Evolutionary conservation across 2,329 filamentous ascomycete species (phyloP).

Genomic region (Bipolaris gigantea): DNA sequence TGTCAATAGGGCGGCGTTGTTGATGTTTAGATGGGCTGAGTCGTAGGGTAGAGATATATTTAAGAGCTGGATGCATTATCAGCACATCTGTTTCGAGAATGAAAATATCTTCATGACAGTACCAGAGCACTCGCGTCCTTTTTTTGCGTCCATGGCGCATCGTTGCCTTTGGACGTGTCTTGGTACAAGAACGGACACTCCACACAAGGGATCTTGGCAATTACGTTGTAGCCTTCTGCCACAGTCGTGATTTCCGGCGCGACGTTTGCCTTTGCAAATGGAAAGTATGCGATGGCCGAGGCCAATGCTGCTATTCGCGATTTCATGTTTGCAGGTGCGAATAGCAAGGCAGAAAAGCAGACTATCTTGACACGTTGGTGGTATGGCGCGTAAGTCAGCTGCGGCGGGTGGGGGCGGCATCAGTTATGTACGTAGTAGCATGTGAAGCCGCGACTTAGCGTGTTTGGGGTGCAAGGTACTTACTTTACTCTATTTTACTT

Average conservation of each 20-base stretch:
- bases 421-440: constrained; percentile 4
- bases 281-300: not conserved
- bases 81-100: not conserved
- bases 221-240: constrained; percentile 36
- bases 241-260: constrained; percentile 39
- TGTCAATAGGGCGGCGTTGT: constrained; percentile 28
- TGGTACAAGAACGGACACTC: constrained; percentile 40
- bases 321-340: constrained; percentile 18
- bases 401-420: constrained; percentile 13
- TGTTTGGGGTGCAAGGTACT: constrained; percentile 3
- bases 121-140: constrained; percentile 36
- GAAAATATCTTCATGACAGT: not conserved
- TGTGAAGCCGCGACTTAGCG: constrained; percentile 15
- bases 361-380: constrained; percentile 16
- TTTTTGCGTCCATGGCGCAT: constrained; percentile 30
- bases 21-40: constrained; percentile 29
- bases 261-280: constrained; percentile 16
- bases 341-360: not conserved
- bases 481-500: not conserved
- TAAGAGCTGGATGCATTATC: constrained; percentile 21
- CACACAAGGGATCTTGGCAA: constrained; percentile 39
- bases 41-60: constrained; percentile 38
- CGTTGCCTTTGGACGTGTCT: constrained; percentile 29
- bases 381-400: constrained; percentile 7
- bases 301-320: constrained; percentile 11